Conservation (phyloP, 2,329 filamentous ascomycete species). For the Apiospora phragmitis region DNA sequence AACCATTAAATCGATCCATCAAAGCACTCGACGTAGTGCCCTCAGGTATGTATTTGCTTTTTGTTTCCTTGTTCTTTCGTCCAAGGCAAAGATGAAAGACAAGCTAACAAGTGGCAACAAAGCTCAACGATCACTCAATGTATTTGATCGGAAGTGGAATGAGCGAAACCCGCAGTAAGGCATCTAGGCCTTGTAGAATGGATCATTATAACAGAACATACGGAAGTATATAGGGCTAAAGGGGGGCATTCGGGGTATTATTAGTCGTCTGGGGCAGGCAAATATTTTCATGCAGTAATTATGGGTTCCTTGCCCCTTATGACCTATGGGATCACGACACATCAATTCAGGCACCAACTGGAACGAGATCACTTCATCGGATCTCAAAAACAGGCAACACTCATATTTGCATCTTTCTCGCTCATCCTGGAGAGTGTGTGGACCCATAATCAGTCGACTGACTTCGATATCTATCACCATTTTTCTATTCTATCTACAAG, state of each 20-base stretch:
- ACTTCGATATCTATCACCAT: background rate
- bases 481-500: background rate
- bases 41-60: background rate
- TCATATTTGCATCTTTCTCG: background rate
- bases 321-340: background rate
- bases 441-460: background rate
- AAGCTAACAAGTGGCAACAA: background rate
- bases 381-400: background rate
- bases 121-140: background rate
- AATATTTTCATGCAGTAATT: background rate
- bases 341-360: background rate
- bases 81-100: background rate
- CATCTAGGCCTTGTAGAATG: background rate
- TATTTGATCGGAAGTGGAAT: background rate
- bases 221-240: background rate
- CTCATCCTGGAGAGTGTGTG: background rate
- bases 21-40: background rate
- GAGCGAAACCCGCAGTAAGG: background rate
- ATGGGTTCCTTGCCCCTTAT: background rate
- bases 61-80: background rate
- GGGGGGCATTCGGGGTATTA: background rate
- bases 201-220: background rate
- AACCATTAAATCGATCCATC: background rate
- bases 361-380: background rate
- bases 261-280: background rate